A percentile compares a stretch with the other conserved stretches of the same genome.
phyloP scores from a whole-genome alignment of 768 basidiomycete genomes.

The Butyriboletus loyo region DNA sequence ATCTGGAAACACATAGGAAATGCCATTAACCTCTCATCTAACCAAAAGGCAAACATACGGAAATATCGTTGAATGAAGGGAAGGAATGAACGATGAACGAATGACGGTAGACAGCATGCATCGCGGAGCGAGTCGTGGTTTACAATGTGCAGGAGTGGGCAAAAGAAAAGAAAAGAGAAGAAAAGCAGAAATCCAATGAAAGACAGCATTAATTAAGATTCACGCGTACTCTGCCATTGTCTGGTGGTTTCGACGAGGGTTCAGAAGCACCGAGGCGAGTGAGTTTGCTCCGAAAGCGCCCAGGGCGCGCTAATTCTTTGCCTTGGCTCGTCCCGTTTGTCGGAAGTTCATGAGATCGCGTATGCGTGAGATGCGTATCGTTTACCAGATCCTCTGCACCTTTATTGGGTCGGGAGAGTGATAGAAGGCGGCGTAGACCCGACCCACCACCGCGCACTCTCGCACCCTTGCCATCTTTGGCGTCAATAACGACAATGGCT shows the following conservation, averaged over 20 bases:
- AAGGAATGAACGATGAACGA: conserved; percentile 6
- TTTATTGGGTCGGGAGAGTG: conserved; percentile 30
- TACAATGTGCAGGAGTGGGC: conserved; percentile 23
- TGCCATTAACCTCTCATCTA: conserved; percentile 5
- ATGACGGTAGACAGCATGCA: conserved; percentile 19
- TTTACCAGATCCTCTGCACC: conserved; percentile 29
- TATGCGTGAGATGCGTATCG: conserved; percentile 23
- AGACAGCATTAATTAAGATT: conserved; percentile 30
- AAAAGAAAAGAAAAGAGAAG: not conserved
- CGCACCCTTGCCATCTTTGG: conserved; percentile 41
- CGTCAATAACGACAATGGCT: conserved; percentile 60
- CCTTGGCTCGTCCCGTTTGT: conserved; percentile 19
- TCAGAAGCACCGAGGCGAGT: conserved; percentile 28
- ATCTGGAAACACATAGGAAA: not conserved
- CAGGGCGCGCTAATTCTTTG: conserved; percentile 21
- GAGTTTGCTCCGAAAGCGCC: conserved; percentile 30
- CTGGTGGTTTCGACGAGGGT: conserved; percentile 28
- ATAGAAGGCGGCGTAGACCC: conserved; percentile 32
- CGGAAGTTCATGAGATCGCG: conserved; percentile 27
- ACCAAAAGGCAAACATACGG: conserved; percentile 5
- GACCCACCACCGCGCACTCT: conserved; percentile 28
- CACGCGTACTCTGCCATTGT: conserved; percentile 35
- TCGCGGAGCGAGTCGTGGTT: conserved; percentile 21
- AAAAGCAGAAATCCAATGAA: conserved; percentile 16
- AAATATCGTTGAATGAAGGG: conserved; percentile 5